Percentiles rank a stretch among this genome's conserved stretches.
phyloP scores from a whole-genome alignment of 352 stramenopile genomes.

The Phytophthora syringae region DNA sequence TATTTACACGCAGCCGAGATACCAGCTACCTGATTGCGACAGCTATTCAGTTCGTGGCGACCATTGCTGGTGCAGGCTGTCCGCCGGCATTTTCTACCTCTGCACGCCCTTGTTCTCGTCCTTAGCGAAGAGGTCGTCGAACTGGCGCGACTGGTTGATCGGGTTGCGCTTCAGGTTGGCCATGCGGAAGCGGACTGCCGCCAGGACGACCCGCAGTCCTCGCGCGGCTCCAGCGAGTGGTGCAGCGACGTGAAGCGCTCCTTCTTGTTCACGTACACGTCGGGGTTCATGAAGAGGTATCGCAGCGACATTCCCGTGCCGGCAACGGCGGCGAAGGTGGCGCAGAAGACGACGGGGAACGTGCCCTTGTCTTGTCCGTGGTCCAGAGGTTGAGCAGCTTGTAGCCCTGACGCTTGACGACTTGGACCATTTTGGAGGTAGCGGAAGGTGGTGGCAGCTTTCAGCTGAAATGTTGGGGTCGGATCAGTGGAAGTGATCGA shows the following conservation, averaged over 20 bases:
- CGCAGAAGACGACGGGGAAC: constrained; percentile 67
- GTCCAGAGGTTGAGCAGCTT: constrained; percentile 60
- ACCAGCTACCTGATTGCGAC: not conserved
- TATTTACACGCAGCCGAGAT: too few species aligned
- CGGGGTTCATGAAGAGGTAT: constrained; percentile 61
- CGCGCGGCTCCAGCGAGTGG: constrained; percentile 43
- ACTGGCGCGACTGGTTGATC: constrained; percentile 79
- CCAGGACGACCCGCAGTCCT: constrained; percentile 49
- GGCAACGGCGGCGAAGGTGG: constrained; percentile 36
- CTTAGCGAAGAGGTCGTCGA: constrained; percentile 62
- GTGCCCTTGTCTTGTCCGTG: constrained; percentile 62
- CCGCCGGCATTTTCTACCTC: constrained; percentile 22
- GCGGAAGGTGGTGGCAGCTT: not conserved
- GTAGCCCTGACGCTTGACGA: constrained; percentile 30
- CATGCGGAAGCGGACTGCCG: constrained; percentile 70
- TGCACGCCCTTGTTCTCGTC: constrained; percentile 60
- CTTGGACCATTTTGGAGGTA: constrained; percentile 22
- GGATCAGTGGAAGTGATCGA: not conserved
- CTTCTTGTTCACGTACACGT: constrained; percentile 76
- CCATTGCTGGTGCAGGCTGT: not conserved
- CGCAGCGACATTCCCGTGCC: constrained; percentile 45
- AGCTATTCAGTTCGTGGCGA: not conserved
- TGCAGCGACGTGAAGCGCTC: constrained; percentile 51
- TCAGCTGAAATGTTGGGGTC: not conserved
- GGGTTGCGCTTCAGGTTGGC: constrained; percentile 69